A percentile compares a stretch with the other conserved stretches of the same genome.
phyloP scores from a whole-genome alignment of 2,329 filamentous ascomycete species.

The Pseudogymnoascus verrucosus region DNA sequence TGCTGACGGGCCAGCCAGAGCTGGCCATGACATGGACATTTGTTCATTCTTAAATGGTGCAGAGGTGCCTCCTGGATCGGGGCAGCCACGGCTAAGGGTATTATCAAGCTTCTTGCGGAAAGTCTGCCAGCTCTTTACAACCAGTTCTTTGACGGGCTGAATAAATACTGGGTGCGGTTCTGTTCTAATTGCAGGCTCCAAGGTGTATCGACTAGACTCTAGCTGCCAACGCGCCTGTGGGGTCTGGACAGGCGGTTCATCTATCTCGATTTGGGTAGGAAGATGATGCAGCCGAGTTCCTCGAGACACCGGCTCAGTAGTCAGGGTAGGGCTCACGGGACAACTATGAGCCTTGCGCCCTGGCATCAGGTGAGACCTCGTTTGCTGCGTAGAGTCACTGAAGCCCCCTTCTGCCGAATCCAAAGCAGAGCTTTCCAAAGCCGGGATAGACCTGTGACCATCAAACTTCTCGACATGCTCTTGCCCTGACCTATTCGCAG shows the following conservation, averaged over 20 bases:
- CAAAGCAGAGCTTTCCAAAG: not conserved
- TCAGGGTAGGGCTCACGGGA: not conserved
- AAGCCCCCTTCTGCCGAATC: not conserved
- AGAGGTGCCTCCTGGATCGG: not conserved
- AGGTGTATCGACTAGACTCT: slow-evolving; percentile 10
- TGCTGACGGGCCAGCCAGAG: not conserved
- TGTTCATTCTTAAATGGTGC: not conserved
- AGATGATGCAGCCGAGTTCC: slow-evolving; percentile 9
- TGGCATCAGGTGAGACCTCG: not conserved
- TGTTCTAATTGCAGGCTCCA: slow-evolving; percentile 21
- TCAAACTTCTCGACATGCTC: not conserved
- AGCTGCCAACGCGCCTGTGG: slow-evolving; percentile 10
- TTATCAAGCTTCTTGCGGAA: slow-evolving; percentile 22
- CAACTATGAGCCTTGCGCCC: not conserved
- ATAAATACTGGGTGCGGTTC: slow-evolving; percentile 25
- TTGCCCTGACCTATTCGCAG: not conserved
- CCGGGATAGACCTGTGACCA: not conserved
- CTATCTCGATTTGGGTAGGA: slow-evolving; percentile 7
- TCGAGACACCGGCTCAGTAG: not conserved
- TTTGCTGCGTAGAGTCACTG: not conserved
- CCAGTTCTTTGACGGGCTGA: slow-evolving; percentile 25
- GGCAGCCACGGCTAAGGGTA: slow-evolving; percentile 16
- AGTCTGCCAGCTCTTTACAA: slow-evolving; percentile 24
- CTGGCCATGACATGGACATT: not conserved
- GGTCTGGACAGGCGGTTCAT: slow-evolving; percentile 11